Evolutionary conservation across 495 filamentous ascomycete species (phyloP).

Genomic region (Talaromyces thailandensis): DNA sequence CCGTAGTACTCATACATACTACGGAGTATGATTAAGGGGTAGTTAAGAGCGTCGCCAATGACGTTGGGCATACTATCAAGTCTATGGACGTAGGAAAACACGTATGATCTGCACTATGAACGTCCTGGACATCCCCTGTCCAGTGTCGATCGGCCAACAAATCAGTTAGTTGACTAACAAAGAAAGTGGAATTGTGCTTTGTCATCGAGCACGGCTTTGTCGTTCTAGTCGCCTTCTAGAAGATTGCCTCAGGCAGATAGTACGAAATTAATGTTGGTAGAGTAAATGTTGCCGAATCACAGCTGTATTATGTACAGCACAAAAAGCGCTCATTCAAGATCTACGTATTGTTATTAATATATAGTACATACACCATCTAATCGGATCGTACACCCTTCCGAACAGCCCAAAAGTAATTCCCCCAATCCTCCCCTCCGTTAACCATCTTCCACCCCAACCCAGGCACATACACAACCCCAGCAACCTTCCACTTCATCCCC

Average conservation of each 20-base stretch:
- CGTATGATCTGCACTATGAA: neutral
- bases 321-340: too few relatives aligned
- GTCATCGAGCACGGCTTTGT: neutral
- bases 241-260: neutral
- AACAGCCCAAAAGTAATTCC: slow-evolving; percentile 95
- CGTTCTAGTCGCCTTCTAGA: neutral
- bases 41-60: neutral
- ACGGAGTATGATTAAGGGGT: neutral
- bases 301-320: too few relatives aligned
- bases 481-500: slow-evolving; percentile 52
- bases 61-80: neutral
- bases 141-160: neutral
- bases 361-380: neutral
- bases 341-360: neutral
- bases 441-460: slow-evolving; percentile 89
- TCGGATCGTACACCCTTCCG: slow-evolving; percentile 42
- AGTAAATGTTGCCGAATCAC: too few relatives aligned
- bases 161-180: too few relatives aligned
- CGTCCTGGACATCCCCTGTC: neutral
- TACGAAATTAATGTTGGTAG: too few relatives aligned
- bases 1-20: neutral
- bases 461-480: slow-evolving; percentile 76
- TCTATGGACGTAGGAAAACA: neutral
- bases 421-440: slow-evolving; percentile 68
- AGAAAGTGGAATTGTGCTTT: neutral